Evolutionary conservation across 257 asterid genomes (phyloP), one percentile per base, ranked within the genome.

Genomic region (Nicotiana attenuata): DNA sequence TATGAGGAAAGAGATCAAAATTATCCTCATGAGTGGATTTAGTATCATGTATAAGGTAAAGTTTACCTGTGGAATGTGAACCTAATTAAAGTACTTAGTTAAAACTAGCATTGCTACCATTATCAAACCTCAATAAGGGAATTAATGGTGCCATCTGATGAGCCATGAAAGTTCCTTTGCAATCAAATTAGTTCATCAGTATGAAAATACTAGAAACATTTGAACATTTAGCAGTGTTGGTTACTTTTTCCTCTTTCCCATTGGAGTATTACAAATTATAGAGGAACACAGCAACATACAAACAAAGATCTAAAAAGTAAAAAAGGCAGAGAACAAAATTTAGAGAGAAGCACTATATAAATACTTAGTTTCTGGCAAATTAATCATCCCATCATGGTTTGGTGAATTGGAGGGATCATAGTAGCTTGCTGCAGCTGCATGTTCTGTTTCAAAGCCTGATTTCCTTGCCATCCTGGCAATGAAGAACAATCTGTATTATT

Each of bases 381-480:
- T 83, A 29, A 60, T 81, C 85, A 82, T 63, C 81, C 82, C 86
- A 84, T 83, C 97, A 91, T 92, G 77, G 86, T 88, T 83, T 90
- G 93, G 68, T 80, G 86, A 87, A 47, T 24, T 61, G 95, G 95
- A 57, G 97, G 86, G 5, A 90, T 78, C 91, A 88, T 87, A 3
- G 85, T 82, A 77, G 88, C 77, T 83, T 86, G 77, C 76, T 77
- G 85, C 76, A 65, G 82, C 83, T 85, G 89, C 78, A 52, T 84
- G 77, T 26, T 82, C 5, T 41, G 78, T 11, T 41, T 41, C 38
- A 17, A 29, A 22, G 92, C 90, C 77, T 76, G 67, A 75, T 91
- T 91, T 19, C 96, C 97, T 24, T 33, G 56, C 90, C 93, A 91
- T 19, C 97, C 97, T 92, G 50, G 14, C 14, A 67, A 80, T 52